Conservation (phyloP, 2,329 filamentous ascomycete species). For the Drechslerella stenobrocha region DNA sequence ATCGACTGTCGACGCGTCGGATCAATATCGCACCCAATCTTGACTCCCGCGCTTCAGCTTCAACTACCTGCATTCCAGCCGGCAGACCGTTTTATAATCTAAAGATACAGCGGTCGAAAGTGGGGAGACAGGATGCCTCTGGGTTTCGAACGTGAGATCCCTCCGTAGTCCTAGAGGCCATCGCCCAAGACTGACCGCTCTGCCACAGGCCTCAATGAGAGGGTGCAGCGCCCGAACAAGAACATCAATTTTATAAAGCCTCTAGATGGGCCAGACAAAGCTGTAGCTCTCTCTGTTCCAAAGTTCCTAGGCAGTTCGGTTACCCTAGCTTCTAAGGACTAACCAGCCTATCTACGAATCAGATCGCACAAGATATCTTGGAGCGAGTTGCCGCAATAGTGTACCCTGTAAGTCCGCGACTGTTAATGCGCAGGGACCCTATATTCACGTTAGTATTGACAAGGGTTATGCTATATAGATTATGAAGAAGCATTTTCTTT, state of each 20-base stretch:
- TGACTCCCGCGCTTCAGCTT: not conserved
- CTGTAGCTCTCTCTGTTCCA: constrained; percentile 42
- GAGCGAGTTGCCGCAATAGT: constrained; percentile 72
- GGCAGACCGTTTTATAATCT: too few relatives aligned
- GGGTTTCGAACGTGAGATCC: constrained; percentile 50
- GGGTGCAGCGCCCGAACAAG: constrained; percentile 72
- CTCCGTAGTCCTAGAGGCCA: not conserved
- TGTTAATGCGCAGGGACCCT: too few relatives aligned
- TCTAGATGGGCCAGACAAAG: constrained; percentile 66
- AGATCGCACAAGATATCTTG: constrained; percentile 69
- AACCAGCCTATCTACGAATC: not conserved
- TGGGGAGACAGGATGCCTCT: constrained; percentile 47
- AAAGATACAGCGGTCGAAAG: too few relatives aligned
- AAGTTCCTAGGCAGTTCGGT: not conserved
- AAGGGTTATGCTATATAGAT: too few relatives aligned
- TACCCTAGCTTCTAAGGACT: not conserved
- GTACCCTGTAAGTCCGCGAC: constrained; percentile 68
- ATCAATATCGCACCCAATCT: too few relatives aligned
- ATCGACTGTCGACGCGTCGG: too few relatives aligned
- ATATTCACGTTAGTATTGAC: too few relatives aligned
- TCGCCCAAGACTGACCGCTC: not conserved
- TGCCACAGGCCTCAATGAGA: constrained; percentile 66
- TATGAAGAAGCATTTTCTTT: constrained; percentile 68
- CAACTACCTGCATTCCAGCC: constrained; percentile 7
- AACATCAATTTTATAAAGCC: constrained; percentile 85